These are phyloP conservation scores for Gamsiella multidivaricata DNA, from an alignment of 192 early-diverging fungal species.

Conservation along the genomic window DNA sequence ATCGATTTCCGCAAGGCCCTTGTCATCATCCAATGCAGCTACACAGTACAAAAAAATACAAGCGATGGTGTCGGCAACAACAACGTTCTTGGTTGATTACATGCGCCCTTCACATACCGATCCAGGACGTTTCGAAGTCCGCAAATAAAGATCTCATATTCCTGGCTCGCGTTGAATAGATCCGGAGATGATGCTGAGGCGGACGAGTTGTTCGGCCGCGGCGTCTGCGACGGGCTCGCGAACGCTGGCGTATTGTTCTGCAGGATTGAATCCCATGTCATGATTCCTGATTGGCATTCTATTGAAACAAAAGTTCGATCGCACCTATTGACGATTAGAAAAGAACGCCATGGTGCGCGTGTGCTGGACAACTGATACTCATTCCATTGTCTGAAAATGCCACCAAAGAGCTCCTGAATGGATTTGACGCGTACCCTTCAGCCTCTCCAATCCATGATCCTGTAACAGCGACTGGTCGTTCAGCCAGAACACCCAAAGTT, in stretches of 20 bases:
- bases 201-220: background rate
- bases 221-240: conserved; percentile 9
- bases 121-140: conserved; percentile 51
- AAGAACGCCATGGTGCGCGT: too few species aligned
- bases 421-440: conserved; percentile 24
- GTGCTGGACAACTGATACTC: too few species aligned
- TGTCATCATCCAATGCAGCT: too few species aligned
- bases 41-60: too few species aligned
- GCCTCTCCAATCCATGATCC: conserved; percentile 34
- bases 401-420: background rate
- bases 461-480: conserved; percentile 31
- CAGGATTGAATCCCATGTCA: conserved; percentile 43
- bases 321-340: too few species aligned
- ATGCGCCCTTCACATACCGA: conserved; percentile 24
- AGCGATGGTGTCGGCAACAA: too few species aligned
- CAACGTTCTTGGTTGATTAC: too few species aligned
- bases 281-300: conserved; percentile 45
- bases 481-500: conserved; percentile 53
- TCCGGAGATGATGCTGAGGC: conserved; percentile 3
- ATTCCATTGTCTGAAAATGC: too few species aligned
- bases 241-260: conserved; percentile 15
- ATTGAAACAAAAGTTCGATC: background rate
- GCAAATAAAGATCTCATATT: conserved; percentile 48
- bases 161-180: background rate
- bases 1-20: too few species aligned